phyloP scores from a whole-genome alignment of 225 moss, liverwort and hornwort species.

The Marchantia polymorpha region DNA sequence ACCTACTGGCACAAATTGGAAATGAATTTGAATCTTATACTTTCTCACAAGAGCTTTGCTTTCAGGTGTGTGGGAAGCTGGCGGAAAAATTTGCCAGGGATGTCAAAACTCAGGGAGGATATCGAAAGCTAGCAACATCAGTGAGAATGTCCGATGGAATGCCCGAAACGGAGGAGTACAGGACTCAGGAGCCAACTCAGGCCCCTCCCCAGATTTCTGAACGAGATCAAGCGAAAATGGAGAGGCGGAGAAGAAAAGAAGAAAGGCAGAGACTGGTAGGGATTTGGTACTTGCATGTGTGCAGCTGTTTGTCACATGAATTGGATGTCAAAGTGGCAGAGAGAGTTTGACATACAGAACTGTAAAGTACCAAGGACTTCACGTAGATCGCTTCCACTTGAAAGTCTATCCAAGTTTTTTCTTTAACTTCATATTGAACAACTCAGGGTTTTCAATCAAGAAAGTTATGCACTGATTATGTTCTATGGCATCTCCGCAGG shows the following conservation, averaged over 20 bases:
- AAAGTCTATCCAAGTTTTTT: background rate
- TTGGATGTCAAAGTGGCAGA: background rate
- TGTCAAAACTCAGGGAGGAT: slow-evolving; percentile 62
- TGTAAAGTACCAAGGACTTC: no score
- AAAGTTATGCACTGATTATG: background rate
- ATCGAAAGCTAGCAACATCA: slow-evolving; percentile 83
- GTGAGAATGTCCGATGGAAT: slow-evolving; percentile 98
- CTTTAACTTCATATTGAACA: background rate
- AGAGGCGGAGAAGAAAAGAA: slow-evolving; percentile 89
- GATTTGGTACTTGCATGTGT: background rate
- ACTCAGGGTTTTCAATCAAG: background rate
- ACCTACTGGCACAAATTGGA: background rate
- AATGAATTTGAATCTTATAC: background rate
- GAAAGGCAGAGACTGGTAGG: slow-evolving; percentile 87
- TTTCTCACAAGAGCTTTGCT: background rate
- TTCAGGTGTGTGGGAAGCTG: slow-evolving; percentile 74
- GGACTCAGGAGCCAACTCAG: slow-evolving; percentile 61
- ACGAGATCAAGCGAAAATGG: slow-evolving; percentile 84
- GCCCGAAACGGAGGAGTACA: slow-evolving; percentile 59
- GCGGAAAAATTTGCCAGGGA: slow-evolving; percentile 78
- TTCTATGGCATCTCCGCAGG: slow-evolving; percentile 38
- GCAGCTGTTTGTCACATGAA: background rate
- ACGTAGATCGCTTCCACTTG: background rate
- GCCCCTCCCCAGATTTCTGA: slow-evolving; percentile 84
- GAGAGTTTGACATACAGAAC: background rate